phyloP scores from a whole-genome alignment of 768 basidiomycete species.

The Leccinum fibrillosum region DNA sequence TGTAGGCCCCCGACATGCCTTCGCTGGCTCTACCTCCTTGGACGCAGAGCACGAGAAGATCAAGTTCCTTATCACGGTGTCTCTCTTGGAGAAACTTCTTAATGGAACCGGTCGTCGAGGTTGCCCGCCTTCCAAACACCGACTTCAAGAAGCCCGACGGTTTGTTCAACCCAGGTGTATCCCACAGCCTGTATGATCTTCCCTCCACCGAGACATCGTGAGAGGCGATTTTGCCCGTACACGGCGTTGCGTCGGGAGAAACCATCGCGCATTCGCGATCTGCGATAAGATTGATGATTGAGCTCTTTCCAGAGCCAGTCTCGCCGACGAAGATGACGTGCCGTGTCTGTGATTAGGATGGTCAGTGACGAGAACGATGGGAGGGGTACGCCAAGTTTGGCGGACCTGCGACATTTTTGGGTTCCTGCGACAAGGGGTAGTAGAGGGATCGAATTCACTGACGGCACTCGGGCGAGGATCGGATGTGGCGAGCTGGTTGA shows the following conservation, averaged over 20 bases:
- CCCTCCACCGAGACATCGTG: slow-evolving; percentile 26
- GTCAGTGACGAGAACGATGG: neutral
- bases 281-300: slow-evolving; percentile 40
- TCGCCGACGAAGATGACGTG: slow-evolving; percentile 38
- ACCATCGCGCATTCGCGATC: slow-evolving; percentile 18
- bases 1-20: slow-evolving; percentile 17
- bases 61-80: slow-evolving; percentile 21
- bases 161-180: slow-evolving; percentile 32
- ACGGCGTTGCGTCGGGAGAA: slow-evolving; percentile 29
- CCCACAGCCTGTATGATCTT: slow-evolving; percentile 24
- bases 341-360: slow-evolving; percentile 1
- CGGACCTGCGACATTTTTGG: neutral
- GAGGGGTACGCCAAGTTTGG: neutral
- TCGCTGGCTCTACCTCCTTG: slow-evolving; percentile 16
- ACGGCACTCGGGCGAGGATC: neutral
- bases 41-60: slow-evolving; percentile 24
- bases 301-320: slow-evolving; percentile 37
- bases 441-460: neutral
- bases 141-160: neutral
- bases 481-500: neutral
- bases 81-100: slow-evolving; percentile 34
- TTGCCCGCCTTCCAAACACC: slow-evolving; percentile 6
- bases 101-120: slow-evolving; percentile 1
- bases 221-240: slow-evolving; percentile 28
- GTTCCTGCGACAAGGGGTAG: neutral